phyloP scores from a whole-genome alignment of 306 rosid genomes.

The Chamaecrista fasciculata region DNA sequence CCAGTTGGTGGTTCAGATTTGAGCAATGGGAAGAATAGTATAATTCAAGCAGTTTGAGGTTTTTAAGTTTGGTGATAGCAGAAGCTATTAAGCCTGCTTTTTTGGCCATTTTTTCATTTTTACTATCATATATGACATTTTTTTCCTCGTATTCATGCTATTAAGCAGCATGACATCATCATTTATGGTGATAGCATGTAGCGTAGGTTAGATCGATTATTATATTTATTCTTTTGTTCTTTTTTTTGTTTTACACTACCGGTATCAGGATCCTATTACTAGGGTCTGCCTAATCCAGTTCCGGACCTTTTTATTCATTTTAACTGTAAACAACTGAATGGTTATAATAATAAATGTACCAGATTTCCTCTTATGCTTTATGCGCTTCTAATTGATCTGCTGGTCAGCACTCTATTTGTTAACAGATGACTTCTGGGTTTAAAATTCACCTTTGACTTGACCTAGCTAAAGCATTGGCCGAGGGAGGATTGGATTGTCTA shows the following conservation, averaged over 20 bases:
- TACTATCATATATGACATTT: conserved; percentile 38
- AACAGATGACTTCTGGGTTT: not conserved
- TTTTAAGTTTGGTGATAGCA: conserved; percentile 26
- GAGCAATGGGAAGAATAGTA: conserved; percentile 53
- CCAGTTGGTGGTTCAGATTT: conserved; percentile 57
- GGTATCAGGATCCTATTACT: too few species aligned
- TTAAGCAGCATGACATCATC: conserved; percentile 39
- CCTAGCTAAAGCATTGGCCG: not conserved
- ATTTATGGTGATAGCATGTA: conserved; percentile 44
- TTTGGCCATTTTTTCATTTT: conserved; percentile 34
- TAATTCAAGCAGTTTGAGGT: conserved; percentile 65
- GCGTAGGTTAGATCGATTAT: conserved; percentile 66
- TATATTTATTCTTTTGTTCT: conserved; percentile 75
- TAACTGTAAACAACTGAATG: conserved; percentile 72
- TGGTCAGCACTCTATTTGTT: not conserved
- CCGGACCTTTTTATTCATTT: too few species aligned
- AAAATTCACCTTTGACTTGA: not conserved
- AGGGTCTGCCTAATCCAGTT: too few species aligned
- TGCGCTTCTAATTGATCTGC: not conserved
- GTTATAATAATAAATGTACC: too few species aligned
- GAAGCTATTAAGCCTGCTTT: conserved; percentile 19
- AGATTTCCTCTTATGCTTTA: too few species aligned
- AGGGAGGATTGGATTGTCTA: not conserved
- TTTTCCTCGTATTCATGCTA: too few species aligned
- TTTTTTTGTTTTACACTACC: too few species aligned